Base-by-base conservation (phyloP, 768 basidiomycete genomes). In the Hericium alpestre region DNA sequence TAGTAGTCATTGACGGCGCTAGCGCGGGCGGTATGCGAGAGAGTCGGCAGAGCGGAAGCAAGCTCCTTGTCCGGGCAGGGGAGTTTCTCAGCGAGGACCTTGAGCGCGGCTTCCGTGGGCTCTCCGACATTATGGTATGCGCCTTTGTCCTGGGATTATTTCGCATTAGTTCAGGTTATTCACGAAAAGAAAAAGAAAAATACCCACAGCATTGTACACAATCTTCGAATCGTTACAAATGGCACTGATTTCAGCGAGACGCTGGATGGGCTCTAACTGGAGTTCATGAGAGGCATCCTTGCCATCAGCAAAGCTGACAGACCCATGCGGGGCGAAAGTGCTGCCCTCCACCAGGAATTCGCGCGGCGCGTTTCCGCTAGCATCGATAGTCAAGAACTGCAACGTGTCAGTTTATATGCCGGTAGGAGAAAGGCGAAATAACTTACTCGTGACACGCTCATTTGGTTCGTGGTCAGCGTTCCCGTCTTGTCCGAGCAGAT, bases 401-500 rank as follows among this genome's bases (percentile, higher is more conserved):
- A 7, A 54, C 18, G 43, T 8, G 25, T 25, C 25, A 41, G 51
- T 37, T 38, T 22, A 3, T 47, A 25, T 3, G 16, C 13, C 16
- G 27, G 23, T 15, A 40, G 6, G 54, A 40, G 8, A 38, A 6
- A 18, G 27, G 0, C 12, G 25, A 37, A 27, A 22, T 0, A 9
- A 71, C 76, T 56, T 69, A 90, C 86, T 71, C 76, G 81, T 37
- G 90, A 87, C 22, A 97, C 90, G 64, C 91, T 90, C 95, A 98
- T 98, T 69, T 98, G 95, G 71, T 92, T 96, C 13, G 93, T 96
- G 10, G 93, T 96, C 65, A 96, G 67, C 38, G 93, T 94, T 51
- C 94, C 94, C 23, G 95, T 99, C 78, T 99, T 99, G 74, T 99
- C 95, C 3, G 93, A 94, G 70, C 95, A 99, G 63, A 99, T 98